Evolutionary conservation across 2,329 filamentous ascomycete species (phyloP).

Genomic region (Ploettnerulaceae sp.): DNA sequence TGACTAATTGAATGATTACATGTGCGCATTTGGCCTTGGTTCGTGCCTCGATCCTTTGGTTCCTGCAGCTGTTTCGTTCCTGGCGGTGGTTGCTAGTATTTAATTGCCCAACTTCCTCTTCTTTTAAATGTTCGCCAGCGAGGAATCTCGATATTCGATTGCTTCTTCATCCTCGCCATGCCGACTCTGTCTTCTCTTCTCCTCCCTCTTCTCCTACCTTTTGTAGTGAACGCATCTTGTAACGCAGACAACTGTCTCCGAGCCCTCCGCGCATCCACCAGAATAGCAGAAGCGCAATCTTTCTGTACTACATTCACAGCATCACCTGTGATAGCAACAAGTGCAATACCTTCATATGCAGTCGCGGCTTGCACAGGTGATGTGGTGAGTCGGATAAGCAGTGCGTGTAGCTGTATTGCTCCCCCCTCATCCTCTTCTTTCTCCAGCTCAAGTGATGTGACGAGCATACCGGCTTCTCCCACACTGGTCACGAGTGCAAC

Average conservation of each 20-base stretch:
- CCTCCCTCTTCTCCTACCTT: slow-evolving; percentile 9
- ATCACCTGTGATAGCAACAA: slow-evolving; percentile 6
- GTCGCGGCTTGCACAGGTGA: slow-evolving; percentile 13
- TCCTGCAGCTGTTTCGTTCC: neutral
- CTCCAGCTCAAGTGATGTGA: neutral
- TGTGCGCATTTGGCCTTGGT: no score
- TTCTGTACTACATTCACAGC: slow-evolving; percentile 18
- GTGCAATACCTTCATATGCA: slow-evolving; percentile 14
- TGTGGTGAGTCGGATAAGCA: slow-evolving; percentile 16
- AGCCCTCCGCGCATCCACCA: slow-evolving; percentile 8
- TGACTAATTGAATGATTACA: no score
- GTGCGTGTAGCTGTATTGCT: slow-evolving; percentile 18
- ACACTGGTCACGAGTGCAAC: neutral
- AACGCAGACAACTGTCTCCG: slow-evolving; percentile 20
- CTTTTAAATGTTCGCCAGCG: no score
- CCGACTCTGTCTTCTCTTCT: neutral
- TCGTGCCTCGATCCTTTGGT: neutral
- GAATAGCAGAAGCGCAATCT: slow-evolving; percentile 11
- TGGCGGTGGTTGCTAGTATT: neutral
- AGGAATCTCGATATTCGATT: neutral
- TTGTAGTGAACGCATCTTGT: slow-evolving; percentile 38
- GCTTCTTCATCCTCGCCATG: neutral
- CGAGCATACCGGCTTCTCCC: neutral
- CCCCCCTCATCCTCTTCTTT: slow-evolving; percentile 1
- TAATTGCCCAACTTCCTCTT: neutral